Conservation (phyloP, 148 eudicot genomes). For the Silene conica region DNA sequence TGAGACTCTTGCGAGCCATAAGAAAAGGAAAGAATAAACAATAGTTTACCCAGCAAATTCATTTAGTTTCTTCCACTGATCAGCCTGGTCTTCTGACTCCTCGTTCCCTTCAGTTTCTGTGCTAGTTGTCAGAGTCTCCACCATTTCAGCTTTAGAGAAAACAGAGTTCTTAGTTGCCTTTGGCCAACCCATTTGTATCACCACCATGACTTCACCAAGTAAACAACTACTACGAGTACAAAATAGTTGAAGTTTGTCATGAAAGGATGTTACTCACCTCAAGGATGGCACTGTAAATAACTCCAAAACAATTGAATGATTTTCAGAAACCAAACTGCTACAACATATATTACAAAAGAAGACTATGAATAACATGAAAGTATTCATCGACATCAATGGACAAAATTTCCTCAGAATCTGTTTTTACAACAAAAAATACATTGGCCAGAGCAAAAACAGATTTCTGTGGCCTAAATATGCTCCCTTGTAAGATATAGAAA, state of each 20-base stretch:
- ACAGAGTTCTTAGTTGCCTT: too few relatives aligned
- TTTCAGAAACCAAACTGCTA: background rate
- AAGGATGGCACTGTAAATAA: too few relatives aligned
- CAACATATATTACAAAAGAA: background rate
- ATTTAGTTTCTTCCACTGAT: constrained; percentile 60
- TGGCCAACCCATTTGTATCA: too few relatives aligned
- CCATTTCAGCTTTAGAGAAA: too few relatives aligned
- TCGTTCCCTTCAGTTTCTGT: constrained; percentile 34
- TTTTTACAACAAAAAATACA: background rate
- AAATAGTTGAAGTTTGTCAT: too few relatives aligned
- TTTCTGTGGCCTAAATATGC: background rate
- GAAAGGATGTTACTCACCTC: too few relatives aligned
- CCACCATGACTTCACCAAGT: too few relatives aligned
- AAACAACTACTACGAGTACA: too few relatives aligned
- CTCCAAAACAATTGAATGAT: background rate
- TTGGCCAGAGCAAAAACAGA: background rate
- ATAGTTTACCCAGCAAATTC: constrained; percentile 80
- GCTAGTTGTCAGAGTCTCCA: constrained; percentile 15
- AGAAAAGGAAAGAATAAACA: background rate
- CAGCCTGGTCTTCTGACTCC: constrained; percentile 53
- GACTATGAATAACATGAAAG: background rate
- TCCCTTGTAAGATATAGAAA: background rate
- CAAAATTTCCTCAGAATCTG: background rate
- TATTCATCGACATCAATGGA: background rate
- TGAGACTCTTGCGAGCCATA: too few relatives aligned